Conservation (phyloP, 352 stramenopile species). For the Nothophytophthora sp. region DNA sequence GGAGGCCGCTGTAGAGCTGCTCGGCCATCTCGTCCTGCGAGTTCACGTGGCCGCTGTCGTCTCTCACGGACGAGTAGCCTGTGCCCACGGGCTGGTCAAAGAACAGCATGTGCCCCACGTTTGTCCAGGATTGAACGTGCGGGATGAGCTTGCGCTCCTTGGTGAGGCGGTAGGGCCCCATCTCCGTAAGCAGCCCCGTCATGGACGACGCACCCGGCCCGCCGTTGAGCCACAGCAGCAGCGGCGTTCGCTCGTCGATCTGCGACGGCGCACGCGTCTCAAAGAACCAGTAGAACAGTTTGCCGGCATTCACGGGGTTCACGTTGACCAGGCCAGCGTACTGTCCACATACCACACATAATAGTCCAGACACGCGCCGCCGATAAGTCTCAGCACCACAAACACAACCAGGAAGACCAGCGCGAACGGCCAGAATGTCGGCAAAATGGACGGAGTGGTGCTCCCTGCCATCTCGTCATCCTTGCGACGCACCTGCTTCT, state of each 20-base stretch:
- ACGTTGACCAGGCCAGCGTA: slow-evolving; percentile 72
- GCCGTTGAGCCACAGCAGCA: slow-evolving; percentile 85
- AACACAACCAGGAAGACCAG: slow-evolving; percentile 22
- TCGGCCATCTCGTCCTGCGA: slow-evolving; percentile 66
- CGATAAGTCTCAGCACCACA: slow-evolving; percentile 22
- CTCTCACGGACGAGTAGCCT: slow-evolving; percentile 72
- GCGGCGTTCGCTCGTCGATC: slow-evolving; percentile 48
- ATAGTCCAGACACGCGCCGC: slow-evolving; percentile 22
- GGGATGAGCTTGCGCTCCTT: slow-evolving; percentile 69
- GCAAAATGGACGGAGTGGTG: slow-evolving; percentile 6
- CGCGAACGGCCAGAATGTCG: slow-evolving; percentile 19
- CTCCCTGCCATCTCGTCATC: slow-evolving; percentile 2
- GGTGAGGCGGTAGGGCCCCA: slow-evolving; percentile 76
- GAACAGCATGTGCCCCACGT: slow-evolving; percentile 84
- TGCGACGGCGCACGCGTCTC: slow-evolving; percentile 52
- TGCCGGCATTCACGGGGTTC: slow-evolving; percentile 52
- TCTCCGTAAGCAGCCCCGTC: slow-evolving; percentile 76
- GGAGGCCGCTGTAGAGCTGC: slow-evolving; percentile 93
- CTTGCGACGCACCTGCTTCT: slow-evolving; percentile 51
- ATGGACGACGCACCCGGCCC: slow-evolving; percentile 80
- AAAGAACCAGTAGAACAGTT: slow-evolving; percentile 89
- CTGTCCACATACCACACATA: slow-evolving; percentile 43
- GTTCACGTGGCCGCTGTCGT: slow-evolving; percentile 71
- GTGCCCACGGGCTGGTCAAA: slow-evolving; percentile 85
- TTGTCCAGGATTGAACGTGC: slow-evolving; percentile 71